Conservation (phyloP, 192 early-diverging fungal genomes). For the Podila clonocystis region DNA sequence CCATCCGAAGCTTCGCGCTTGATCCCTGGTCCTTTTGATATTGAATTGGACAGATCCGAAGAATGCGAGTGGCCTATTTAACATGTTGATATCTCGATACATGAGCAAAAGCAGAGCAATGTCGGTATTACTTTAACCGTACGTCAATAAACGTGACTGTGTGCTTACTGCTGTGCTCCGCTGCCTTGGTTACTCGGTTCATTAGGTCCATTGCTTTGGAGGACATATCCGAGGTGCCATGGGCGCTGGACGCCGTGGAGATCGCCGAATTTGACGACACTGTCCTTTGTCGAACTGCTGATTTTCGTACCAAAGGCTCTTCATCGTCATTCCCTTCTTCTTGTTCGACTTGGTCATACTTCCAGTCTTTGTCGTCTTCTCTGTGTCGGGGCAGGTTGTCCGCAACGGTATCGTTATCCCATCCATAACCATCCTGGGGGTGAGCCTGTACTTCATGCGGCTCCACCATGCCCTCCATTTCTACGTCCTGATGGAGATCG, state of each 20-base stretch:
- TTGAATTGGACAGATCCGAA: neutral
- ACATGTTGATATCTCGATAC: neutral
- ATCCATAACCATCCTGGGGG: constrained; percentile 46
- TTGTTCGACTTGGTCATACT: neutral
- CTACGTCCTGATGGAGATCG: neutral
- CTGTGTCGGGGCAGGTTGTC: neutral
- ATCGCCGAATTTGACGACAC: neutral
- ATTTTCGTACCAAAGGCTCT: constrained; percentile 6
- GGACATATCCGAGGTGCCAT: neutral
- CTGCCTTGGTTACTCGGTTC: constrained; percentile 21
- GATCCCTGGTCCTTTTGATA: neutral
- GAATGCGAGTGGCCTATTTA: neutral
- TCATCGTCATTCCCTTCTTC: neutral
- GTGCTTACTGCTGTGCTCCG: constrained; percentile 4
- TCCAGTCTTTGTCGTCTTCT: neutral
- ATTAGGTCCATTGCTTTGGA: constrained; percentile 5
- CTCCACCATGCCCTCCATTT: neutral
- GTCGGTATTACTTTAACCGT: no score
- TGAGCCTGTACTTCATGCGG: constrained; percentile 7
- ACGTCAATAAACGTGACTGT: neutral
- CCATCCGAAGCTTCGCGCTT: constrained; percentile 29
- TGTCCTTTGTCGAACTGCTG: neutral
- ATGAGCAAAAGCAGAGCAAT: neutral
- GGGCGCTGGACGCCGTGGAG: neutral
- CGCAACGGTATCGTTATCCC: constrained; percentile 11